Conservation (phyloP, 108 stramenopile species). For the Pseudonitzschia pungens region DNA sequence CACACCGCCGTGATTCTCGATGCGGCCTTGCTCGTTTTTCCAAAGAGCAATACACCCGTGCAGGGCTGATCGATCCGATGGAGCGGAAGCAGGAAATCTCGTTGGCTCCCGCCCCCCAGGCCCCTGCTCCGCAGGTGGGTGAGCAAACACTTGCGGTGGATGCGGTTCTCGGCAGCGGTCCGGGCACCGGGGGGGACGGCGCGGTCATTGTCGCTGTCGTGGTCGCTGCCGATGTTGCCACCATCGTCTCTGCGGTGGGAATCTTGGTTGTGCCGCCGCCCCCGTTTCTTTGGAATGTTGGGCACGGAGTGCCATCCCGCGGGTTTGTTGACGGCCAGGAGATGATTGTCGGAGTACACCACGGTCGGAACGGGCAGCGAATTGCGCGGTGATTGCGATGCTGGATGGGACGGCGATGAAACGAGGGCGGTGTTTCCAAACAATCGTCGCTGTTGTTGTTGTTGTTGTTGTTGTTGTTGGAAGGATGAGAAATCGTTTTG, state of each 20-base stretch:
- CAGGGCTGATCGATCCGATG: constrained; percentile 90
- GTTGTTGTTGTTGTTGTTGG: no score
- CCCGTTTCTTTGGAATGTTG: constrained; percentile 15
- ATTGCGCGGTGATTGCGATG: no score
- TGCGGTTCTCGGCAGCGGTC: neutral
- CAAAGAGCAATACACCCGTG: constrained; percentile 73
- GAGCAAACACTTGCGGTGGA: constrained; percentile 55
- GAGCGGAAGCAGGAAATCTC: constrained; percentile 69
- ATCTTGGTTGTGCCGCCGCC: no score
- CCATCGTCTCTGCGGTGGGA: constrained; percentile 15
- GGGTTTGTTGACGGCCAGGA: constrained; percentile 84
- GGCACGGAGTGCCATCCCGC: constrained; percentile 85
- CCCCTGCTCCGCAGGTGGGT: constrained; percentile 48
- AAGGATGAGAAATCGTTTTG: no score
- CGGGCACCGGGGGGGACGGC: no score
- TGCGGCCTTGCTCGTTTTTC: constrained; percentile 78
- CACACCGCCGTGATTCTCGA: constrained; percentile 68
- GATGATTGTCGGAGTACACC: constrained; percentile 77
- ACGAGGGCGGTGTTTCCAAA: neutral
- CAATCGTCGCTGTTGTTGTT: neutral
- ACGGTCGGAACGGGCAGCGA: constrained; percentile 28
- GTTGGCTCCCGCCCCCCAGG: constrained; percentile 69
- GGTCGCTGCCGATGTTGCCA: no score
- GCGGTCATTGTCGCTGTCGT: constrained; percentile 9
- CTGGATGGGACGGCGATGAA: neutral